These are phyloP conservation scores for Fonsecaea multimorphosa DNA, from an alignment of 2,329 filamentous ascomycete species.

Conservation along the genomic window DNA sequence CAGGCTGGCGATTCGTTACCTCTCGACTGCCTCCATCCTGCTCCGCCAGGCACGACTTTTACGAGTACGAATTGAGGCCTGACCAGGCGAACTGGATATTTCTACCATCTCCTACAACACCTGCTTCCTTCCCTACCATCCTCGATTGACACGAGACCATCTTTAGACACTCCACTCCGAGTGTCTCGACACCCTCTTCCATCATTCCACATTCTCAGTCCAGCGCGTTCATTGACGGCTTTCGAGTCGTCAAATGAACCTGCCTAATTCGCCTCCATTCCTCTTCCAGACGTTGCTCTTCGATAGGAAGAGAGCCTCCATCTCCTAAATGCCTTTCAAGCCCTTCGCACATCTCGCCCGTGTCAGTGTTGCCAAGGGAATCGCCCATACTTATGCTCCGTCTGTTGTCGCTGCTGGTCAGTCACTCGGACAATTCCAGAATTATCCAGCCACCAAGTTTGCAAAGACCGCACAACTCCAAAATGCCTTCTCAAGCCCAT, in stretches of 20 bases:
- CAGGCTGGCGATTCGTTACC: slow-evolving; percentile 29
- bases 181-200: slow-evolving; percentile 30
- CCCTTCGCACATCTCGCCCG: slow-evolving; percentile 83
- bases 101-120: slow-evolving; percentile 17
- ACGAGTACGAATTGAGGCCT: slow-evolving; percentile 33
- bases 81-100: slow-evolving; percentile 16
- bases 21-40: slow-evolving; percentile 17
- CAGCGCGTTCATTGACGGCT: slow-evolving; percentile 91
- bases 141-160: slow-evolving; percentile 24
- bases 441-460: slow-evolving; percentile 58
- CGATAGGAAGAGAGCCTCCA: slow-evolving; percentile 68
- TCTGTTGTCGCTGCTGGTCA: slow-evolving; percentile 95
- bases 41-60: slow-evolving; percentile 36
- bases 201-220: slow-evolving; percentile 30
- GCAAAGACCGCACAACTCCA: slow-evolving; percentile 70
- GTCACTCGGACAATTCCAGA: slow-evolving; percentile 65
- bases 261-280: slow-evolving; percentile 71
- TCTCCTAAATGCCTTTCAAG: slow-evolving; percentile 87
- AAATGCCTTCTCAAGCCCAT: slow-evolving; percentile 72
- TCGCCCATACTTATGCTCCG: slow-evolving; percentile 97
- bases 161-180: slow-evolving; percentile 38
- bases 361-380: slow-evolving; percentile 94
- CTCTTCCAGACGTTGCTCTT: slow-evolving; percentile 58
- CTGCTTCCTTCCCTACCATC: slow-evolving; percentile 10
- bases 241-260: slow-evolving; percentile 95